Evolutionary conservation across 208 protist species (phyloP).

Genomic region (Leishmania arabica): DNA sequence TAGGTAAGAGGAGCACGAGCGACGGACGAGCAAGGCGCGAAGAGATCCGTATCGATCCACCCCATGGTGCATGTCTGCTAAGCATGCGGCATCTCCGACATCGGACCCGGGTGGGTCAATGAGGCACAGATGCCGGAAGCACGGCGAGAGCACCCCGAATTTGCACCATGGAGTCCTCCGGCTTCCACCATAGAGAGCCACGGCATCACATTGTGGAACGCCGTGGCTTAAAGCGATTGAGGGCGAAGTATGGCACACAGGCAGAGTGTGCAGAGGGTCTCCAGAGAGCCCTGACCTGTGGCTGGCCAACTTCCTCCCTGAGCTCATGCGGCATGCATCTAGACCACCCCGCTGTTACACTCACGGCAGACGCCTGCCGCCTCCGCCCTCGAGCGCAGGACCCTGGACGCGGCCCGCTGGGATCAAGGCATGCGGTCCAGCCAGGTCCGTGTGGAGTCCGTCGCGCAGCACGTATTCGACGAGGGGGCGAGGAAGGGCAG

Average conservation of each 20-base stretch:
- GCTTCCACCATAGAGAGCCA: neutral
- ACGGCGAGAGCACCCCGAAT: neutral
- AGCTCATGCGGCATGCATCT: neutral
- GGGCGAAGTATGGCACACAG: neutral
- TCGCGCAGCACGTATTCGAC: neutral
- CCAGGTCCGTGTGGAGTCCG: too few species aligned
- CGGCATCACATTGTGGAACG: neutral
- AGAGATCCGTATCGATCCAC: neutral
- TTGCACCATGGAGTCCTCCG: neutral
- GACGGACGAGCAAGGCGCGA: too few species aligned
- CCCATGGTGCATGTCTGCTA: too few species aligned
- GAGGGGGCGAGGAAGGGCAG: neutral
- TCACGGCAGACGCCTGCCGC: too few species aligned
- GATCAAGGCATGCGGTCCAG: neutral
- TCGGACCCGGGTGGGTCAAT: neutral
- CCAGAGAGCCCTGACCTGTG: neutral
- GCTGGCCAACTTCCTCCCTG: neutral
- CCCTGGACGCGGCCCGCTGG: too few species aligned
- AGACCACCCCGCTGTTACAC: neutral
- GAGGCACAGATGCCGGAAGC: neutral
- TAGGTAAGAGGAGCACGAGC: too few species aligned
- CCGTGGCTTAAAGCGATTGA: neutral
- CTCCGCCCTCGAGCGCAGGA: too few species aligned
- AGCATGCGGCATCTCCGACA: neutral
- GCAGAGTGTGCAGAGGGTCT: neutral